phyloP scores from a whole-genome alignment of 176 grass and related monocot species.

The Cymbopogon citratus region DNA sequence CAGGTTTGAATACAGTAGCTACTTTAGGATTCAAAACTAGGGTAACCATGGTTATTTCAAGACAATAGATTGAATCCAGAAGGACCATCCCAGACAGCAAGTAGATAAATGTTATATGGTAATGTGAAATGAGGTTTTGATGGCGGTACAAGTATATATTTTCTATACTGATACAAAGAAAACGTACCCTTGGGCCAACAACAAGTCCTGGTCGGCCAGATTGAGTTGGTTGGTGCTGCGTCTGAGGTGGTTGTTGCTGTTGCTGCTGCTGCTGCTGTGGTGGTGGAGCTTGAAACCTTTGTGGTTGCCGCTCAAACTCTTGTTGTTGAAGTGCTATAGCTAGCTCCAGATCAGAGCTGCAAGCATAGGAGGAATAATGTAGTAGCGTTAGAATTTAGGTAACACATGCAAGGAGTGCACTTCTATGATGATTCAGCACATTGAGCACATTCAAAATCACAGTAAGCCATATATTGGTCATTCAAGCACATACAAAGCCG shows the following conservation, averaged over 20 bases:
- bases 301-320: conserved; percentile 71
- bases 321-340: conserved; percentile 96
- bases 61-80: background rate
- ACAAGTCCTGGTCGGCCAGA: conserved; percentile 60
- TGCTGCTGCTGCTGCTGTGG: conserved; percentile 15
- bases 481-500: background rate
- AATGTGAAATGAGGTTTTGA: background rate
- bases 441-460: background rate
- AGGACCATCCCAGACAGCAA: background rate
- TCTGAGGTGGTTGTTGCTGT: conserved; percentile 31
- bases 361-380: conserved; percentile 1
- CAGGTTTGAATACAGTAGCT: background rate
- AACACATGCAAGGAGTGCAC: background rate
- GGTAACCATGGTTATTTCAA: background rate
- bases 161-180: background rate
- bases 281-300: conserved; percentile 24
- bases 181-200: conserved; percentile 78
- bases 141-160: background rate
- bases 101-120: background rate
- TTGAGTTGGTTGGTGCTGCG: conserved; percentile 35
- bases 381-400: background rate
- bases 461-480: background rate
- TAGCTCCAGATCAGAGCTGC: conserved; percentile 85
- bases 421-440: background rate
- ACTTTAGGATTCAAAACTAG: conserved; percentile 10